Evolutionary conservation across 345 rosid genomes (phyloP).

Genomic region (Ceriops zippeliana): DNA sequence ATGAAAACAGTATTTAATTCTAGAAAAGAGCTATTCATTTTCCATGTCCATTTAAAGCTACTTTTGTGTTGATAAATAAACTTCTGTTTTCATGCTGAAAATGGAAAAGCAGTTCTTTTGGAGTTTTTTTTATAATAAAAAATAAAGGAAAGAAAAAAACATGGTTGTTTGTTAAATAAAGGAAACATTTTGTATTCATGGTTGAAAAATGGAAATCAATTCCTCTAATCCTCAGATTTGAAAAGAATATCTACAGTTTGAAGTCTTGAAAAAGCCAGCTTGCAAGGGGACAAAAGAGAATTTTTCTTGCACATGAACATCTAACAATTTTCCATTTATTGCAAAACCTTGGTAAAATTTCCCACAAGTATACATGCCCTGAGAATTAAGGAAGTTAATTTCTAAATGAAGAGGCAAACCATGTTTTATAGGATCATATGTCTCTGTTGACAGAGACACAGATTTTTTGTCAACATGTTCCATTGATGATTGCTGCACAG

Average conservation of each 20-base stretch:
- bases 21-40: neutral
- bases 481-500: slow-evolving; percentile 30
- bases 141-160: too few species aligned
- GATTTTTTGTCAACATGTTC: slow-evolving; percentile 33
- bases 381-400: slow-evolving; percentile 8
- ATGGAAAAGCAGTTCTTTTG: neutral
- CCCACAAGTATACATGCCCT: neutral
- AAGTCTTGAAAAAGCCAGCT: neutral
- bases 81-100: neutral
- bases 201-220: too few species aligned
- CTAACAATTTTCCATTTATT: too few species aligned
- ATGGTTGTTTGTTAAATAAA: too few species aligned
- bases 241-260: neutral
- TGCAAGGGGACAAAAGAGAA: too few species aligned
- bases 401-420: slow-evolving; percentile 42
- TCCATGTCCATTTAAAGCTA: too few species aligned
- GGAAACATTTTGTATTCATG: too few species aligned
- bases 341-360: neutral
- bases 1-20: neutral
- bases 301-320: too few species aligned
- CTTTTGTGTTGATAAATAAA: neutral
- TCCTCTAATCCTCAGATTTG: neutral
- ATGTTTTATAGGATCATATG: slow-evolving; percentile 58
- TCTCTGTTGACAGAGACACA: slow-evolving; percentile 58
- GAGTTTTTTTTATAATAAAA: too few species aligned